These are phyloP conservation scores for Colletotrichum simmondsii DNA, from an alignment of 2,329 filamentous ascomycete species.

Conservation along the genomic window DNA sequence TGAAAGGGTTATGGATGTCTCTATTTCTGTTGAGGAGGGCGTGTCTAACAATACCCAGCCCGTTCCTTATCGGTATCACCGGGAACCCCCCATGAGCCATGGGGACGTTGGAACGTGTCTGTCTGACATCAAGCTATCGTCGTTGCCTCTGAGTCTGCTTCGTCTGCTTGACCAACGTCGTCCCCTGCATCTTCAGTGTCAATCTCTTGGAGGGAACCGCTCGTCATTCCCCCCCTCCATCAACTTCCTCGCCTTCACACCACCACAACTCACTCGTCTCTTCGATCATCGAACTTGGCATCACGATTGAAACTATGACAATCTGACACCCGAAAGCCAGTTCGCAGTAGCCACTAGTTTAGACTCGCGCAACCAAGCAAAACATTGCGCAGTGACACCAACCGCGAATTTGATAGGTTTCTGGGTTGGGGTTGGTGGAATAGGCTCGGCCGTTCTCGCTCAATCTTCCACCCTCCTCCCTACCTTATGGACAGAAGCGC, in stretches of 20 bases:
- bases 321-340: neutral
- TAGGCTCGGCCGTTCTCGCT: neutral
- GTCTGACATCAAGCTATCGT: conserved; percentile 18
- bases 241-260: neutral
- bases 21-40: conserved; percentile 27
- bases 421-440: neutral
- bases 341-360: neutral
- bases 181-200: neutral
- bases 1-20: neutral
- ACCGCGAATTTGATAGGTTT: neutral
- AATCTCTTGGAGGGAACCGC: neutral
- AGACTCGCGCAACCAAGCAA: neutral
- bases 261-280: neutral
- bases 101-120: conserved; percentile 20
- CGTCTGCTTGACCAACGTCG: neutral
- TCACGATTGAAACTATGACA: neutral
- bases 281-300: neutral
- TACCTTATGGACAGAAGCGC: neutral
- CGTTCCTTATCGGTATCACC: conserved; percentile 27
- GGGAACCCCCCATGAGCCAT: neutral
- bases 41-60: neutral
- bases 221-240: neutral
- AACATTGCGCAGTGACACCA: neutral
- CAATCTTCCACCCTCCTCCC: neutral
- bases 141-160: neutral